These are phyloP conservation scores for Niebla homalea DNA, from an alignment of 495 filamentous ascomycete genomes.

Conservation along the genomic window DNA sequence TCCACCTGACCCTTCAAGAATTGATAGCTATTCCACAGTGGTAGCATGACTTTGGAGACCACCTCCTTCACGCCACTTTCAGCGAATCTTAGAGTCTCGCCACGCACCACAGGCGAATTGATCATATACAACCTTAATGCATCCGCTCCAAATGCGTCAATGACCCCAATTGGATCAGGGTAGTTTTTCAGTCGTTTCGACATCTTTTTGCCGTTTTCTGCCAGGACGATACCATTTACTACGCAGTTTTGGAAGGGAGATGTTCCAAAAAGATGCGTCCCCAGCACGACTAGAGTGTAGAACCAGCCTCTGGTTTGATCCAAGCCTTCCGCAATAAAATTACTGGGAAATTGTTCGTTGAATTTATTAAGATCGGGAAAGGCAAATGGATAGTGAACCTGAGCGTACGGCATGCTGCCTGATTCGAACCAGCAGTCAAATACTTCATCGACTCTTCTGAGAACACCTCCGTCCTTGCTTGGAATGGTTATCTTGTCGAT, in stretches of 20 bases:
- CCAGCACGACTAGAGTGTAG: constrained; percentile 83
- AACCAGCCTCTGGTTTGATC: constrained; percentile 97
- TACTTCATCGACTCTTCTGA: constrained; percentile 76
- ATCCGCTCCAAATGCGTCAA: constrained; percentile 84
- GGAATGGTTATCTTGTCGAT: constrained; percentile 96
- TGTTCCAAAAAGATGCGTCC: constrained; percentile 77
- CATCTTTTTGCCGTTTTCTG: constrained; percentile 98
- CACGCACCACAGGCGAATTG: constrained; percentile 92
- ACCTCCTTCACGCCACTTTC: constrained; percentile 92
- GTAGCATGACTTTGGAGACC: constrained; percentile 82
- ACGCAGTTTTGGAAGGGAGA: constrained; percentile 95
- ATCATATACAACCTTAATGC: constrained; percentile 90
- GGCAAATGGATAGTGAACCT: constrained; percentile 89
- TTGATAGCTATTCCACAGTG: constrained; percentile 94
- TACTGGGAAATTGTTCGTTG: constrained; percentile 71
- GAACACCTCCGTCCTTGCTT: constrained; percentile 68
- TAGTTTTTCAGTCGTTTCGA: constrained; percentile 97
- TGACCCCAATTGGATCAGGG: constrained; percentile 75
- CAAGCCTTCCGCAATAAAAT: constrained; percentile 94
- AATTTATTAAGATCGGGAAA: constrained; percentile 60
- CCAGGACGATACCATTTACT: constrained; percentile 91
- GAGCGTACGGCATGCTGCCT: constrained; percentile 93
- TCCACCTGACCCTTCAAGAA: constrained; percentile 96
- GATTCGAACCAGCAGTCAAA: constrained; percentile 98
- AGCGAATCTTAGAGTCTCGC: constrained; percentile 83